Evolutionary conservation across 2,329 filamentous ascomycete genomes (phyloP).

Genomic region (Cephalotrichum gorgonifer): DNA sequence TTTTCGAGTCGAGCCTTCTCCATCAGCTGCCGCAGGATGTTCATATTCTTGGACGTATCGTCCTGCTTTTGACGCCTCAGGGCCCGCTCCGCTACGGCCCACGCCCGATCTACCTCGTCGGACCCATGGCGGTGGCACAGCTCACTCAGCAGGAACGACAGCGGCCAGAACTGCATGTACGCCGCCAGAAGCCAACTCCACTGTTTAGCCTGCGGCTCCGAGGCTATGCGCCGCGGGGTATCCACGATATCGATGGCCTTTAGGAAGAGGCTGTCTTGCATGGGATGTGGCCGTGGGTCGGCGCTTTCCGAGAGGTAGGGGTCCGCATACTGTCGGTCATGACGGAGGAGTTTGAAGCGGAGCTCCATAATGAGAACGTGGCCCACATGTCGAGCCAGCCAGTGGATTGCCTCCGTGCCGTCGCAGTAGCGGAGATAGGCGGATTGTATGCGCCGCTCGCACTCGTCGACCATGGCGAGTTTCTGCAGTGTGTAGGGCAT

Average conservation of each 20-base stretch:
- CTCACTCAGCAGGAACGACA: background rate
- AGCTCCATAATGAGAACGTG: background rate
- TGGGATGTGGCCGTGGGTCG: background rate
- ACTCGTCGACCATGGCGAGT: background rate
- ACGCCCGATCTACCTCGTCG: background rate
- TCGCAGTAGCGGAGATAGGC: background rate
- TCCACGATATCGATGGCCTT: conserved; percentile 1
- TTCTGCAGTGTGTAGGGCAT: background rate
- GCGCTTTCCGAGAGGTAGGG: too few relatives aligned
- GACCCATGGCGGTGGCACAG: background rate
- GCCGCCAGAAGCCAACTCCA: background rate
- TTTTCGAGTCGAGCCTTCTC: background rate
- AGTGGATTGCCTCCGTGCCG: background rate
- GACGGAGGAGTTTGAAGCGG: background rate
- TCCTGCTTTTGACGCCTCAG: background rate
- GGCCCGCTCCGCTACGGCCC: background rate
- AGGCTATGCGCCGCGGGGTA: background rate
- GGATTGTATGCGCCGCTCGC: background rate
- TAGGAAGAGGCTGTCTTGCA: background rate
- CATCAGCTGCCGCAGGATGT: background rate
- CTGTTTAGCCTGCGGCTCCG: background rate
- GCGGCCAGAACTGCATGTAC: conserved; percentile 2
- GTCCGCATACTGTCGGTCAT: background rate
- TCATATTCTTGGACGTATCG: background rate
- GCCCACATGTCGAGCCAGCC: background rate